These are phyloP conservation scores for Sphenostylis stenocarpa DNA, from an alignment of 306 rosid species.

Conservation along the genomic window DNA sequence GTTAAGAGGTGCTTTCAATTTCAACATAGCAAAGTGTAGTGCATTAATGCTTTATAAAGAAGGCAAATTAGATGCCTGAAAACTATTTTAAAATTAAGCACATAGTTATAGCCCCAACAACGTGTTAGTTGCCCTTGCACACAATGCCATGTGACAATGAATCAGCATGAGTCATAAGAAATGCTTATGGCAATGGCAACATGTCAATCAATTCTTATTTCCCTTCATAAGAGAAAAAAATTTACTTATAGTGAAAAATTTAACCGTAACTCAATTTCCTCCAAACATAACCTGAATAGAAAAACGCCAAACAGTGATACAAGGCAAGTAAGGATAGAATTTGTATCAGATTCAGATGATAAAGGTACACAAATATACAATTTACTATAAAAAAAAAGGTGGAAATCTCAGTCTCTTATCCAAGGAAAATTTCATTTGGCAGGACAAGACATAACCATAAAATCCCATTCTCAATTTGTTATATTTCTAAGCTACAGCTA, in stretches of 20 bases:
- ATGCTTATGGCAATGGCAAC: not conserved
- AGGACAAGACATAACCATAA: not conserved
- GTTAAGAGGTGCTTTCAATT: not conserved
- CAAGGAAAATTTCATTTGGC: not conserved
- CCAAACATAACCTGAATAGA: not conserved
- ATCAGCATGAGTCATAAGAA: not conserved
- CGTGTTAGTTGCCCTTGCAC: not conserved
- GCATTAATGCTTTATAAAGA: not conserved
- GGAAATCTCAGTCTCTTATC: not conserved
- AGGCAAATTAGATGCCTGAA: not conserved
- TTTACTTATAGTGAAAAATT: not conserved
- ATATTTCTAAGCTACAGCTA: too few species aligned
- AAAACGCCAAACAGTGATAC: not conserved
- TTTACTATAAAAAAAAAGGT: not conserved
- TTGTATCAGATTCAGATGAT: constrained; percentile 5
- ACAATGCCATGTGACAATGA: not conserved
- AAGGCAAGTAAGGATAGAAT: not conserved
- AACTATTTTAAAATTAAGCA: constrained; percentile 1
- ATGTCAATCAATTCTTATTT: not conserved
- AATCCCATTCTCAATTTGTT: not conserved
- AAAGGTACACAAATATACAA: not conserved
- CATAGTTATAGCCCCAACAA: not conserved
- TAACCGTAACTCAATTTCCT: not conserved
- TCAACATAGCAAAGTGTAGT: not conserved
- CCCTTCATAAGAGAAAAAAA: constrained; percentile 8